These are phyloP conservation scores for Kwoniella dejecticola DNA, from an alignment of 768 basidiomycete genomes.

Conservation along the genomic window DNA sequence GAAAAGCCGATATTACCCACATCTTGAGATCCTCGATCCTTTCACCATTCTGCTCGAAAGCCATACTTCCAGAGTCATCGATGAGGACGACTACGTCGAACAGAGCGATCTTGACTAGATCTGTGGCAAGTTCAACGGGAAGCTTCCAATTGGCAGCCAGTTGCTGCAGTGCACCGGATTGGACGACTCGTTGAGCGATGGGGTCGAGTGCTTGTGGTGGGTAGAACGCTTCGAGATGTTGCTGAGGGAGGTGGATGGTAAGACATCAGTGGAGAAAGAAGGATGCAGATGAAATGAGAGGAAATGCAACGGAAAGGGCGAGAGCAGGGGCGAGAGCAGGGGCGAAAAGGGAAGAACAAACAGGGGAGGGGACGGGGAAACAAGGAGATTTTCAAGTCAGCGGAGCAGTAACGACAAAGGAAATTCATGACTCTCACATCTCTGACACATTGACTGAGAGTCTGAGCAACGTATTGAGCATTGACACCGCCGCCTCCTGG, in stretches of 20 bases:
- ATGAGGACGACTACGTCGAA: conserved; percentile 55
- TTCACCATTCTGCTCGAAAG: conserved; percentile 57
- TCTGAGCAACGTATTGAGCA: conserved; percentile 34
- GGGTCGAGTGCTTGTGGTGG: conserved; percentile 53
- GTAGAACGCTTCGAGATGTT: conserved; percentile 57
- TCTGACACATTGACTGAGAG: conserved; percentile 40
- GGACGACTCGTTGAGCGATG: conserved; percentile 54
- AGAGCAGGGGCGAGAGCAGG: not conserved
- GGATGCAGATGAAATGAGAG: too few relatives aligned
- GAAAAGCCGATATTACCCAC: conserved; percentile 18
- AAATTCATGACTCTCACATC: too few relatives aligned
- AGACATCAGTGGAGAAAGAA: too few relatives aligned
- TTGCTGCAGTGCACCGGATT: conserved; percentile 48
- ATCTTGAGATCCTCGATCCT: conserved; percentile 58
- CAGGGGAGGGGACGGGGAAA: too few relatives aligned
- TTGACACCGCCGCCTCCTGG: conserved; percentile 28
- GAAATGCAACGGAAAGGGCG: not conserved
- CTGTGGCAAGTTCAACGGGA: conserved; percentile 56
- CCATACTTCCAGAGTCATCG: conserved; percentile 53
- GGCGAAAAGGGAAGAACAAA: too few relatives aligned
- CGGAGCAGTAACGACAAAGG: too few relatives aligned
- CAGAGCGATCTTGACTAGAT: conserved; percentile 54
- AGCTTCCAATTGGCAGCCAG: conserved; percentile 55
- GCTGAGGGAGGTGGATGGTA: conserved; percentile 35
- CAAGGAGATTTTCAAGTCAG: too few relatives aligned